phyloP scores from a whole-genome alignment of 371 early-diverging fungal genomes.

The Lichtheimia corymbifera region DNA sequence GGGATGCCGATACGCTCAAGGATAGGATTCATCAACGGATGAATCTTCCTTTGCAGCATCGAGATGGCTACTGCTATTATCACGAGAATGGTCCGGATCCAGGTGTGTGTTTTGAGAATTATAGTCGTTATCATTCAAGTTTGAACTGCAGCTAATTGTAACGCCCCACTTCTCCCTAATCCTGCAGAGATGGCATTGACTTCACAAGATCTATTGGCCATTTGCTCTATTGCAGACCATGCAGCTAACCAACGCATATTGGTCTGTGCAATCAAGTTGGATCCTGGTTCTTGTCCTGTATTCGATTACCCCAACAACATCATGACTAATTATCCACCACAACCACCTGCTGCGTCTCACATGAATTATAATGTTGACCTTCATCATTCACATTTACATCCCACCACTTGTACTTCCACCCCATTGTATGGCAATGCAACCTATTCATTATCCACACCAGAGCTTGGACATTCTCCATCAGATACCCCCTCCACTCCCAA shows the following conservation, averaged over 20 bases:
- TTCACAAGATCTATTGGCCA: conserved; percentile 31
- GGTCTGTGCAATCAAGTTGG: conserved; percentile 17
- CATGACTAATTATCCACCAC: conserved; percentile 2
- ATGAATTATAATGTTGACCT: not conserved
- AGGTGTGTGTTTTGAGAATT: conserved; percentile 24
- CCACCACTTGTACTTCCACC: not conserved
- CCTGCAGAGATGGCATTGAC: conserved; percentile 30
- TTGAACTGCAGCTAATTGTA: conserved; percentile 10
- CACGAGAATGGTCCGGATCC: conserved; percentile 55
- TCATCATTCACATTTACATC: not conserved
- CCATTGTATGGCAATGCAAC: conserved; percentile 12
- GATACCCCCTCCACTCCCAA: conserved; percentile 14
- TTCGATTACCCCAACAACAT: conserved; percentile 1
- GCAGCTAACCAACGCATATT: conserved; percentile 44
- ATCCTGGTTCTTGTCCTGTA: not conserved
- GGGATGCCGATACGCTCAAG: conserved; percentile 48
- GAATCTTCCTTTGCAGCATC: conserved; percentile 12
- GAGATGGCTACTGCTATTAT: conserved; percentile 47
- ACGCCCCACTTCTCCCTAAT: too few relatives aligned
- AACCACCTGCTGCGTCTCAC: not conserved
- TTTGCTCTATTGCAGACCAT: conserved; percentile 46
- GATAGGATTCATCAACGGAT: conserved; percentile 49
- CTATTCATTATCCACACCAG: conserved; percentile 34
- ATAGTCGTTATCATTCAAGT: conserved; percentile 11
- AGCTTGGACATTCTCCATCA: conserved; percentile 44